Conservation (phyloP, 2,329 filamentous ascomycete species). For the Metarhizium anisopliae region DNA sequence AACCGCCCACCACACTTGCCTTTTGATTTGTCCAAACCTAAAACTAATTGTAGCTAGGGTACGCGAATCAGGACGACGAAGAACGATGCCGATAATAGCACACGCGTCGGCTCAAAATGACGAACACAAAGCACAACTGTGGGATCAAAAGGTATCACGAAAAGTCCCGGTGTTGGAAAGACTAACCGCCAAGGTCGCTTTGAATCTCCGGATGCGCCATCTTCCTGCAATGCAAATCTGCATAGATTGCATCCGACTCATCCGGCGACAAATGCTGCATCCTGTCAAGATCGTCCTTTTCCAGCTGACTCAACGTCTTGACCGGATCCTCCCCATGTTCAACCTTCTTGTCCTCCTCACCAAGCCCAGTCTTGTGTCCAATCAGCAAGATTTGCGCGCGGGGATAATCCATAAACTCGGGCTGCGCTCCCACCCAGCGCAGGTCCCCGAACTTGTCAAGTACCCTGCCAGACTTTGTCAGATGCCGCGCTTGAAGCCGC, state of each 20-base stretch:
- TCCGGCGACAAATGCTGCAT: constrained; percentile 43
- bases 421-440: constrained; percentile 66
- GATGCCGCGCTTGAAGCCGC: background rate
- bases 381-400: constrained; percentile 74
- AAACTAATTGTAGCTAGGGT: too few species aligned
- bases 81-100: too few species aligned
- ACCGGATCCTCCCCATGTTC: constrained; percentile 49
- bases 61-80: too few species aligned
- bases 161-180: too few species aligned
- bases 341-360: constrained; percentile 46
- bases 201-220: background rate
- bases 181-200: background rate
- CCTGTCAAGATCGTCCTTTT: constrained; percentile 63
- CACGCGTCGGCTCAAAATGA: too few species aligned
- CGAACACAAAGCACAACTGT: too few species aligned
- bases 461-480: constrained; percentile 34
- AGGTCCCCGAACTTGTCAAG: constrained; percentile 62
- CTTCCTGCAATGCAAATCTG: background rate
- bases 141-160: too few species aligned
- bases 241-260: constrained; percentile 23
- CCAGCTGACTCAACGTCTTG: constrained; percentile 67
- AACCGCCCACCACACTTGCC: too few species aligned
- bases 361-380: constrained; percentile 54
- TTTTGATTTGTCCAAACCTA: too few species aligned
- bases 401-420: constrained; percentile 64